Evolutionary conservation across 495 filamentous ascomycete species (phyloP).

Genomic region (Poronia punctata): DNA sequence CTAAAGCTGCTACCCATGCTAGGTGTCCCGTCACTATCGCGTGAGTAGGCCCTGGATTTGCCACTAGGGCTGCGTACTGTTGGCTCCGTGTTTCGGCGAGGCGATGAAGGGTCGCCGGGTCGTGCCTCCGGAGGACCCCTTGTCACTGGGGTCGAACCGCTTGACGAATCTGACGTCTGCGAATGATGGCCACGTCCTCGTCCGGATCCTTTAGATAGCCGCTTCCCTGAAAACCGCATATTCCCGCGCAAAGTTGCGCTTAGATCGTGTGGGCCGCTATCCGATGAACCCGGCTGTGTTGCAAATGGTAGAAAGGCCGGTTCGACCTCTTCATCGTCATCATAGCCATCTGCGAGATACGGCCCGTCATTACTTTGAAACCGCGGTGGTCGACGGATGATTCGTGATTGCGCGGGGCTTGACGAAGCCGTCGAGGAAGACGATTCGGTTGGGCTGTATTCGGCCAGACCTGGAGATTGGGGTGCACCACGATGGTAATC

Average conservation of each 20-base stretch:
- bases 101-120: constrained; percentile 30
- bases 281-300: constrained; percentile 15
- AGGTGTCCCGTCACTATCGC: constrained; percentile 79
- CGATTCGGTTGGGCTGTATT: constrained; percentile 24
- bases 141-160: constrained; percentile 42
- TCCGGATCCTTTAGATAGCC: constrained; percentile 21
- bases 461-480: constrained; percentile 29
- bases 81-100: constrained; percentile 51
- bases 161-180: constrained; percentile 53
- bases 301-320: constrained; percentile 71
- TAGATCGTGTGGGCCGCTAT: constrained; percentile 42
- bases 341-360: constrained; percentile 32
- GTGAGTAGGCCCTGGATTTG: constrained; percentile 43
- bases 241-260: constrained; percentile 55
- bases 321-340: constrained; percentile 53
- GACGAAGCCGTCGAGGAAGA: constrained; percentile 33
- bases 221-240: constrained; percentile 33
- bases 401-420: constrained; percentile 41
- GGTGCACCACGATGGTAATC: constrained; percentile 18
- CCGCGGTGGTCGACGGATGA: constrained; percentile 53
- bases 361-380: constrained; percentile 34
- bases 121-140: constrained; percentile 9
- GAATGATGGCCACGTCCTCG: constrained; percentile 33
- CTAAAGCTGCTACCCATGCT: constrained; percentile 99
- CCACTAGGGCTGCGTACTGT: constrained; percentile 49